A percentile compares a stretch with the other conserved stretches of the same genome.
phyloP scores from a whole-genome alignment of 1,284 basidiomycete species.

The Ustilago sp. region DNA sequence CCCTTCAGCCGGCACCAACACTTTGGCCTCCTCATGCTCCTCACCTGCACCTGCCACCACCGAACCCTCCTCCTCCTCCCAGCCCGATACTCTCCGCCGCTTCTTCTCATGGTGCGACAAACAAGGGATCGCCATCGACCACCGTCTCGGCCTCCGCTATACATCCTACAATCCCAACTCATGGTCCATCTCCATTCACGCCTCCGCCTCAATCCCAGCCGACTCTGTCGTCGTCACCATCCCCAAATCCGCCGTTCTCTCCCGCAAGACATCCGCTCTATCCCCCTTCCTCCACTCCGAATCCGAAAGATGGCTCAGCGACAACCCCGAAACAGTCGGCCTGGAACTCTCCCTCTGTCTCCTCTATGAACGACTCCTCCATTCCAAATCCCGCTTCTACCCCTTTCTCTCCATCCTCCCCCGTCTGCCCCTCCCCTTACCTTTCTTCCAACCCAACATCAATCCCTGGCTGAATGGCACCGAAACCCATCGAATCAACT shows the following conservation, averaged over 20 bases:
- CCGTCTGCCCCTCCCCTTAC: slow-evolving; percentile 34
- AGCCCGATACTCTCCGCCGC: background rate
- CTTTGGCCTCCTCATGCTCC: slow-evolving; percentile 20
- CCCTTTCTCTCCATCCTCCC: slow-evolving; percentile 51
- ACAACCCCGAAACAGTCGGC: slow-evolving; percentile 32
- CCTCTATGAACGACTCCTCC: slow-evolving; percentile 52
- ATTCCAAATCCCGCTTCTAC: slow-evolving; percentile 33
- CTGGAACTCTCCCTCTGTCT: slow-evolving; percentile 58
- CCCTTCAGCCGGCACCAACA: slow-evolving; percentile 3
- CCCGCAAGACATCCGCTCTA: slow-evolving; percentile 42
- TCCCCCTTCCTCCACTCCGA: slow-evolving; percentile 12
- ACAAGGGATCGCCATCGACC: slow-evolving; percentile 13
- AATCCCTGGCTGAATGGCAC: slow-evolving; percentile 43
- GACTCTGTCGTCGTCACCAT: slow-evolving; percentile 35
- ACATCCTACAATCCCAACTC: slow-evolving; percentile 6
- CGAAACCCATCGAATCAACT: slow-evolving; percentile 32
- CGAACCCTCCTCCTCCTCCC: background rate
- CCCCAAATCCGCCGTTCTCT: slow-evolving; percentile 49
- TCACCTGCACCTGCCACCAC: background rate
- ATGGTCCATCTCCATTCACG: slow-evolving; percentile 40
- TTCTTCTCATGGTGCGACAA: slow-evolving; percentile 32
- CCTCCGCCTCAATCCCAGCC: slow-evolving; percentile 5
- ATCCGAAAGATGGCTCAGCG: slow-evolving; percentile 20
- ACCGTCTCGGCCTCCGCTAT: slow-evolving; percentile 25
- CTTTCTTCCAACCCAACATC: slow-evolving; percentile 5